These are phyloP conservation scores for Ophiostoma piceae DNA, from an alignment of 2,329 filamentous ascomycete species.

Conservation along the genomic window DNA sequence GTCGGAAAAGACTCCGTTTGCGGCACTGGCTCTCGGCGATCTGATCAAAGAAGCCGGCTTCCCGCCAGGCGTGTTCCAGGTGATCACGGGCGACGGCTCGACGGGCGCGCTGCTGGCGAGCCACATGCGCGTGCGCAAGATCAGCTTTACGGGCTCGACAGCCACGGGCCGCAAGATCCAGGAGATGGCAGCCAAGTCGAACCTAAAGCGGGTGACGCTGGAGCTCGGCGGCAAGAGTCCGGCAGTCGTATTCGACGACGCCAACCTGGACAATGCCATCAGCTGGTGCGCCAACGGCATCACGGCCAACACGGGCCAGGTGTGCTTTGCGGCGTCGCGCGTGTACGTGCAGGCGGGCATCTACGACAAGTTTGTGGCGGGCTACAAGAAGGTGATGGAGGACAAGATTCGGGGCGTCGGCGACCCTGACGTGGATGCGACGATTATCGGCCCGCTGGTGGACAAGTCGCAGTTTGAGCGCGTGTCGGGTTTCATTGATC, in stretches of 20 bases:
- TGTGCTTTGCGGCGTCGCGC: conserved; percentile 67
- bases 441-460: conserved; percentile 54
- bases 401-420: conserved; percentile 52
- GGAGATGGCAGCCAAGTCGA: conserved; percentile 53
- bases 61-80: conserved; percentile 41
- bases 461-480: conserved; percentile 46
- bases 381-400: conserved; percentile 56
- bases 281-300: conserved; percentile 40
- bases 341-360: conserved; percentile 61
- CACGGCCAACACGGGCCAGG: conserved; percentile 67
- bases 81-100: conserved; percentile 39
- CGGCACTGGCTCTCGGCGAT: conserved; percentile 34
- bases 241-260: conserved; percentile 58
- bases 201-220: conserved; percentile 65
- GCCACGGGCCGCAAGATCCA: conserved; percentile 61
- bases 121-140: conserved; percentile 48
- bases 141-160: conserved; percentile 64
- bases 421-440: conserved; percentile 53
- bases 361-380: conserved; percentile 55
- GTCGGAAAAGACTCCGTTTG: conserved; percentile 41
- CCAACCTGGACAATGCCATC: conserved; percentile 56
- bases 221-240: conserved; percentile 65
- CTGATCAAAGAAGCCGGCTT: conserved; percentile 41
- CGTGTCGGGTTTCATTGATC: conserved; percentile 42
- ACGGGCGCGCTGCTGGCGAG: conserved; percentile 27